These are phyloP conservation scores for Coemansia sp. DNA, from an alignment of 192 early-diverging fungal species.

Conservation along the genomic window DNA sequence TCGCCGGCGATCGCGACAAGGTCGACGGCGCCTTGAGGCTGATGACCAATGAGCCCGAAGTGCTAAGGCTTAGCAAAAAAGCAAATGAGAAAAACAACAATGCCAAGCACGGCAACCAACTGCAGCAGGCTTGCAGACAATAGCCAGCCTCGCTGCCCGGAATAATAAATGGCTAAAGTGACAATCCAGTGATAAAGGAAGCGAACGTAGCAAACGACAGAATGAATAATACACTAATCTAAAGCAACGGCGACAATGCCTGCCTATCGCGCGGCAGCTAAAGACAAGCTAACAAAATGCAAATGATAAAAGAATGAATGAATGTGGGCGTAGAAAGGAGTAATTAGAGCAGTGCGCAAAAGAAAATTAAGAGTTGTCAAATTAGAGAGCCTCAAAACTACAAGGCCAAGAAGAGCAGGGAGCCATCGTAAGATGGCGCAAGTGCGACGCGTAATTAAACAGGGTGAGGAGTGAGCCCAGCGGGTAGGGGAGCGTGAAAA, in stretches of 20 bases:
- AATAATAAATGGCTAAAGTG: background rate
- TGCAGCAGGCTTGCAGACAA: background rate
- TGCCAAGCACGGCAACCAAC: background rate
- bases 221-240: background rate
- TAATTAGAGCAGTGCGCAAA: background rate
- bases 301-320: slow-evolving; percentile 4
- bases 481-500: background rate
- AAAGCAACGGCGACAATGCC: background rate
- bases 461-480: background rate
- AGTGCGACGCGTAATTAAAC: background rate
- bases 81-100: background rate
- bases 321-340: background rate
- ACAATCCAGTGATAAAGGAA: background rate
- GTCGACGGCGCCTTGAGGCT: background rate
- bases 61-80: slow-evolving; percentile 7
- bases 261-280: background rate
- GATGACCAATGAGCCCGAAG: background rate
- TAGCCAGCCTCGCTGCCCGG: background rate
- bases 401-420: background rate
- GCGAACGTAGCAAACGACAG: background rate
- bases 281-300: background rate
- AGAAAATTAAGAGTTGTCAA: background rate
- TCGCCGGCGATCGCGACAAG: slow-evolving; percentile 1
- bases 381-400: background rate
- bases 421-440: background rate